phyloP scores from a whole-genome alignment of 257 asterid genomes.

The Solanum chilense region DNA sequence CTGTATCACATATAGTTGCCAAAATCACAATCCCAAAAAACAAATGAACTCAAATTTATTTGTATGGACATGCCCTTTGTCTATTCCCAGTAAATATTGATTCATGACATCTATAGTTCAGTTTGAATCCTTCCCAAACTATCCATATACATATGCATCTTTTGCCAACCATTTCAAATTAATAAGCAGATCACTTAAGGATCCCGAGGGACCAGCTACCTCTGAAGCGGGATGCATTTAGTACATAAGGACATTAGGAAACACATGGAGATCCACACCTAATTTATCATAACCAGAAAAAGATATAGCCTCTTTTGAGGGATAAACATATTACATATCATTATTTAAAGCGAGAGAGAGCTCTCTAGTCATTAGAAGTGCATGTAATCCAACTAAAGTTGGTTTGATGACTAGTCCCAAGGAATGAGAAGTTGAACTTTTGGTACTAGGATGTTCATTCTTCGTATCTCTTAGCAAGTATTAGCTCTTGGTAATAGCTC shows the following conservation, averaged over 20 bases:
- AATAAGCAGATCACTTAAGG: neutral
- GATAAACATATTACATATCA: neutral
- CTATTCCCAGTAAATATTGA: neutral
- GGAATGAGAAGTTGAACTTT: neutral
- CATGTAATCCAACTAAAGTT: neutral
- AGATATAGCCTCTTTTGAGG: neutral
- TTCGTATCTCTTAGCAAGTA: neutral
- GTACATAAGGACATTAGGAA: neutral
- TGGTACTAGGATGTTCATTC: neutral
- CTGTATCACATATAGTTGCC: neutral
- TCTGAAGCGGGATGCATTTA: neutral
- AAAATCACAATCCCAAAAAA: neutral
- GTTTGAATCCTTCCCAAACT: neutral
- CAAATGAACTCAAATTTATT: neutral
- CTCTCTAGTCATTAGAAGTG: neutral
- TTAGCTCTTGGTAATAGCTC: neutral
- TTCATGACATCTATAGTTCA: neutral
- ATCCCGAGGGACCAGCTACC: neutral
- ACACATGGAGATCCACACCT: neutral
- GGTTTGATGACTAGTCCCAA: neutral
- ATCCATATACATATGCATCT: neutral
- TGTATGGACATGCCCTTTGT: neutral
- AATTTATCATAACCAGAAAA: neutral
- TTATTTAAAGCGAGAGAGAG: neutral
- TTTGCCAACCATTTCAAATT: neutral